phyloP scores from a whole-genome alignment of 805 yeast species.

The Wickerhamomyces tratensis region DNA sequence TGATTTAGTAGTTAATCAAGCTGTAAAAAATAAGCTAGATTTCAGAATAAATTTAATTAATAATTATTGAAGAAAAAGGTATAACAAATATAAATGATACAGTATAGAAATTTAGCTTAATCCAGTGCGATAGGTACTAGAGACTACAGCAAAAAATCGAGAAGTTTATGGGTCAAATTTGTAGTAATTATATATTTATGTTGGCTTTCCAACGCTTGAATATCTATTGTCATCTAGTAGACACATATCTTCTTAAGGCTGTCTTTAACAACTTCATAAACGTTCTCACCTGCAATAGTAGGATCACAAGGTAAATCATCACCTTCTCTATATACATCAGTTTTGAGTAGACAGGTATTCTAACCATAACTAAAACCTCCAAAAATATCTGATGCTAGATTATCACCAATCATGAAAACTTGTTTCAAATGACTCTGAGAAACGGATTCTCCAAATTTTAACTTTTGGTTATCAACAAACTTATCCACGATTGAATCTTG shows the following conservation, averaged over 20 bases:
- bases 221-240: neutral
- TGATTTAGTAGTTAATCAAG: too few species aligned
- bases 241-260: conserved; percentile 6
- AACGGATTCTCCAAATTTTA: conserved; percentile 13
- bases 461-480: neutral
- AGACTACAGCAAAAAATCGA: too few species aligned
- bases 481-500: neutral
- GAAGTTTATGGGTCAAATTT: too few species aligned
- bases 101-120: too few species aligned
- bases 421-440: conserved; percentile 34
- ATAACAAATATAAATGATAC: too few species aligned
- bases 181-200: too few species aligned
- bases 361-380: conserved; percentile 89
- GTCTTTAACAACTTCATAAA: conserved; percentile 36
- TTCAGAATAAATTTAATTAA: too few species aligned
- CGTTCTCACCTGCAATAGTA: conserved; percentile 39
- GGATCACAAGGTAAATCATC: conserved; percentile 37
- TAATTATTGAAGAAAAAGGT: too few species aligned
- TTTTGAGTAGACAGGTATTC: conserved; percentile 74
- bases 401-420: conserved; percentile 96
- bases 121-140: too few species aligned
- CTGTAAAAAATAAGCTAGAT: too few species aligned
- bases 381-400: conserved; percentile 84
- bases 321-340: conserved; percentile 75
- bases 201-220: too few species aligned